Conservation (phyloP, 2,329 filamentous ascomycete species). For the Ceratocystis colombiana region DNA sequence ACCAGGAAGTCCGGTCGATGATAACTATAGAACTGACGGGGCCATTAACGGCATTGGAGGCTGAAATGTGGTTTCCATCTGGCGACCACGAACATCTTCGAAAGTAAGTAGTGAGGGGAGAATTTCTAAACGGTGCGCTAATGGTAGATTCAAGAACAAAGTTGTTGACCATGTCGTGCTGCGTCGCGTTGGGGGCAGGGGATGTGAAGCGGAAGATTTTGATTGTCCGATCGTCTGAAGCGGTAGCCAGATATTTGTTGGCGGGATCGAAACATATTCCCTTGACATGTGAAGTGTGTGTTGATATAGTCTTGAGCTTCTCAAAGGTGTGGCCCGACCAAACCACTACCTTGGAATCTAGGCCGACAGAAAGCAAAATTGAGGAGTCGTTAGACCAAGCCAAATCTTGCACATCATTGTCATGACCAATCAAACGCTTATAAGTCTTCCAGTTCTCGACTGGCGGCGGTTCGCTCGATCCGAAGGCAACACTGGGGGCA, state of each 20-base stretch:
- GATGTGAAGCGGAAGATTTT: constrained; percentile 94
- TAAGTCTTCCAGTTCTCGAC: constrained; percentile 98
- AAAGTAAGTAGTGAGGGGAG: constrained; percentile 93
- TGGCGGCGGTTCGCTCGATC: constrained; percentile 77
- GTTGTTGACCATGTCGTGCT: constrained; percentile 93
- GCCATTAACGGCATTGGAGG: constrained; percentile 92
- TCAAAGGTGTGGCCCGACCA: constrained; percentile 98
- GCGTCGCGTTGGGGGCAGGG: constrained; percentile 78
- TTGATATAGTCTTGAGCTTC: constrained; percentile 85
- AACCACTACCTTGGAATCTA: constrained; percentile 96
- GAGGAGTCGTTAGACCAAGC: constrained; percentile 96
- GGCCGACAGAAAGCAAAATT: constrained; percentile 84
- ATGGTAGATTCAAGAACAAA: constrained; percentile 94
- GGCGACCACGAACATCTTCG: constrained; percentile 94
- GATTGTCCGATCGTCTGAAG: constrained; percentile 92
- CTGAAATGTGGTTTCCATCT: constrained; percentile 92
- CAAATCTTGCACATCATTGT: constrained; percentile 96
- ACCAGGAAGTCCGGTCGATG: constrained; percentile 83
- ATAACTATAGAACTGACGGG: constrained; percentile 96
- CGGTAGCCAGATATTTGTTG: constrained; percentile 98
- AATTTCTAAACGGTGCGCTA: constrained; percentile 73
- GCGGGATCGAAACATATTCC: constrained; percentile 97
- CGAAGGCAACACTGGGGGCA: constrained; percentile 70
- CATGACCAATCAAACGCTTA: constrained; percentile 85
- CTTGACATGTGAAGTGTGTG: constrained; percentile 96